Percentiles rank a stretch among this genome's conserved stretches.
Conservation (phyloP, 2,329 filamentous ascomycete species). For the Beauveria asiatica region DNA sequence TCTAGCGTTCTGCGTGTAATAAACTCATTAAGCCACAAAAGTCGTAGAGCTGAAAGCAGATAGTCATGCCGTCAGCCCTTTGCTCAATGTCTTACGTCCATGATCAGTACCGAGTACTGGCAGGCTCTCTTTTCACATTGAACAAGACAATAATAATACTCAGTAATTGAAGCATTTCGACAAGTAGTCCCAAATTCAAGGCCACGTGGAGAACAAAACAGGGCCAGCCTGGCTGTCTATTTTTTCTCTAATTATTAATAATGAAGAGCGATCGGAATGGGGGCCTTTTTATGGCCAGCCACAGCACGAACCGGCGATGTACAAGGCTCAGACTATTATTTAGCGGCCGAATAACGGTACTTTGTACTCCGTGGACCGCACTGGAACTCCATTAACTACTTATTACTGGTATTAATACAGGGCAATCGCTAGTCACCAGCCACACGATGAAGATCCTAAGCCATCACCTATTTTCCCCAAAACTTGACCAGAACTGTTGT, state of each 20-base stretch:
- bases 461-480: too few species aligned
- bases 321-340: not conserved
- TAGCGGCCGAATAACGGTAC: not conserved
- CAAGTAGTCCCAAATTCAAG: not conserved
- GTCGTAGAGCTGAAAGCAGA: not conserved
- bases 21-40: not conserved
- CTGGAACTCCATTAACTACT: too few species aligned
- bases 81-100: not conserved
- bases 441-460: too few species aligned
- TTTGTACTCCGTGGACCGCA: not conserved
- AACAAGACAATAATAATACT: not conserved
- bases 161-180: not conserved
- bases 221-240: not conserved
- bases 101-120: not conserved
- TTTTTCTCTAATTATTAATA: constrained; percentile 1
- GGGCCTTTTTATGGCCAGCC: not conserved
- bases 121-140: too few species aligned
- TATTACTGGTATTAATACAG: not conserved
- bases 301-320: not conserved
- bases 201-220: not conserved
- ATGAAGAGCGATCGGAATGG: not conserved
- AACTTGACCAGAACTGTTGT: not conserved
- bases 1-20: not conserved
- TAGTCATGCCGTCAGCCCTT: not conserved
- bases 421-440: not conserved